Evolutionary conservation across 1,284 basidiomycete species (phyloP).

Genomic region (Sporisorium sorghi): DNA sequence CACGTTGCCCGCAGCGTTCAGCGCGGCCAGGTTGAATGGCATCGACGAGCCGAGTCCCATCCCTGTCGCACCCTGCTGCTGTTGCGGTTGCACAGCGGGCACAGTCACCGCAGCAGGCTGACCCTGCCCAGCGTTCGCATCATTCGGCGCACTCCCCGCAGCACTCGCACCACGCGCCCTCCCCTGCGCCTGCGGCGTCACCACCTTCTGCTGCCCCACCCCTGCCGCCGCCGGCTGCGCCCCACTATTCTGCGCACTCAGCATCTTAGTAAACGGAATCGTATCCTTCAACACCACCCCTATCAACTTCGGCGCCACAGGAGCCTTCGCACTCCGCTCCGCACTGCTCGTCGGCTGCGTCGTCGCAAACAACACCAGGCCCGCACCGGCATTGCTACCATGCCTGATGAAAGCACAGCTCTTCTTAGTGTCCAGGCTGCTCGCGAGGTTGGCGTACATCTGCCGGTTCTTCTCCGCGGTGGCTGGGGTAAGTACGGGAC

Average conservation of each 20-base stretch:
- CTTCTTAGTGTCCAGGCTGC: conserved; percentile 56
- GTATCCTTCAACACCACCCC: conserved; percentile 55
- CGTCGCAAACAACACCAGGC: conserved; percentile 53
- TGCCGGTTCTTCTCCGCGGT: conserved; percentile 51
- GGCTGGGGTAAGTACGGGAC: conserved; percentile 23
- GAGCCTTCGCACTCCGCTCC: conserved; percentile 18
- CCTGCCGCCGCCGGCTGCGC: not conserved
- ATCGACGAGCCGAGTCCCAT: conserved; percentile 50
- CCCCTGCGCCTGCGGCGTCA: not conserved
- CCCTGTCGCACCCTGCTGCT: conserved; percentile 8
- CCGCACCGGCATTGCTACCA: conserved; percentile 42
- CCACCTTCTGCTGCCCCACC: not conserved
- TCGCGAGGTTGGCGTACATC: conserved; percentile 57
- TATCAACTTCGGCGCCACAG: conserved; percentile 38
- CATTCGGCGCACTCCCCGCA: not conserved
- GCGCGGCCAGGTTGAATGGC: conserved; percentile 43
- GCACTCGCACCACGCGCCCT: not conserved
- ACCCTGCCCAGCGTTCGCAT: not conserved
- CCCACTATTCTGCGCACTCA: conserved; percentile 27
- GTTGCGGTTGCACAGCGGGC: not conserved
- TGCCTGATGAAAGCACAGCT: conserved; percentile 59
- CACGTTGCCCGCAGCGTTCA: conserved; percentile 36
- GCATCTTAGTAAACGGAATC: conserved; percentile 50
- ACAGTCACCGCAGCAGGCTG: not conserved
- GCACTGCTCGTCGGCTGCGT: conserved; percentile 45